Base-by-base conservation (phyloP, 306 rosid species). In the Malus asiatica region DNA sequence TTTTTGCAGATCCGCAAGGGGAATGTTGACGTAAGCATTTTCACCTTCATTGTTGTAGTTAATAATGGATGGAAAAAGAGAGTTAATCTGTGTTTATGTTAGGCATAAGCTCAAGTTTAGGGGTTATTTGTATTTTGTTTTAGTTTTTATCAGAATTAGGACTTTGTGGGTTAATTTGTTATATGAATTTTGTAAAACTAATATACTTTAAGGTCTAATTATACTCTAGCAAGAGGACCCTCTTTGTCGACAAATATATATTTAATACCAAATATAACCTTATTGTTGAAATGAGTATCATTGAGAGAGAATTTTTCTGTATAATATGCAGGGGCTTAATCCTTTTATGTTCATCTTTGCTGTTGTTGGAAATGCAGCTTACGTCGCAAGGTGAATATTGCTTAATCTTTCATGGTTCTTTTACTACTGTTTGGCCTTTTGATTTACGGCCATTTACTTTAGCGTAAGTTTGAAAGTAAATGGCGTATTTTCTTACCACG, bases 301-400 rank as follows among this genome's bases (percentile, higher is more conserved):
- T 0, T 15, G 53, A 15, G 20, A 16, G 16, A 48, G 0, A 5
- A 73, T 42, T 63, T 81, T 29, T 66, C 30, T 75, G 75, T 61
- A 38, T 79, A 53, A 46, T 84, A n/a, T 88, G 85, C 81, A 93
- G 97, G 98, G 98, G 69, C 97, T 93, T 77, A 91, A 83, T 83
- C 97, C 98, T 78, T 79, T 88, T 30, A 93, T 93, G 98, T 93
- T 93, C 77, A 3, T 88, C 70, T 91, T 93, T 79, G 98, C 98
- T 83, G 73, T 93, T 83, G 73, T 86, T 66, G 98, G 97, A 79
- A 93, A 93, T 74, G 60, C 70, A 67, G 91, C 97, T 68, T 93
- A 93, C 45, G 92, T 91, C 16, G 93, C 82, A 40, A 91, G 98
- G 98, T 81, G 69, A 53, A 32, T 67, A 61, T 66, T 59, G 44